Base-by-base conservation (phyloP, 2,329 filamentous ascomycete genomes). In the Huntiella decipiens region DNA sequence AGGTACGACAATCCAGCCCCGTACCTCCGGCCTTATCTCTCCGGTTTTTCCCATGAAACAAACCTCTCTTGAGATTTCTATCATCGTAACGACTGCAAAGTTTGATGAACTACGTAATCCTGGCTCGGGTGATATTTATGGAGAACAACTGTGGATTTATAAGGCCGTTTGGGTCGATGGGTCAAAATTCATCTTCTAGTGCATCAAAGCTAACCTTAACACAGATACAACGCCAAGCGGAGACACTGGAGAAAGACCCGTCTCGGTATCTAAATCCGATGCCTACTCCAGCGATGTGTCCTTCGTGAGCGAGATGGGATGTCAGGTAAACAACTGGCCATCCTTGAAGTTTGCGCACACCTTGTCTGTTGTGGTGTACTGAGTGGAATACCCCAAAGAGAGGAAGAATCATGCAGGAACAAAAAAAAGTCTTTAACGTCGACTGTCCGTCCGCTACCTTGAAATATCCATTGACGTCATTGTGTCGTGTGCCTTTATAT, bases 241-340 rank as follows among this genome's bases (percentile, higher is more conserved):
- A 83, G 91, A 73, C 91, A 98, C 69, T 98, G 91, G 91, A 85
- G 91, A 75, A 98, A 98, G 88, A 96, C 91, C 66, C 82, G 86
- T 66, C 85, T 98, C 71, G 86, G 86, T 65, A 92, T 98, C 75
- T 98, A 91, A 75, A 77, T 46, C 44, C 44, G 44, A 49, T 44
- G 36, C 47, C 47, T 10, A 38, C 31, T 49, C 44, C 44, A 49
- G 36, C 44, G 36, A 46, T 46, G 47, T 49, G 40, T 44, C 47
- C 40, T 49, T 22, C 46, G 47, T 46, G 44, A 49, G 40, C 44
- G 44, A 49, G 47, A 41, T 46, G 44, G 41, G 39, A 28, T 49
- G 40, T 37, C 35, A 44, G 28, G 40, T 39, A 46, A 43, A 35
- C 47, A 38, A 41, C 39, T 38, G 39, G 37, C 16, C 33, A 44